Base-by-base conservation (phyloP, 116 monocot genomes). In the Iris pallida region DNA sequence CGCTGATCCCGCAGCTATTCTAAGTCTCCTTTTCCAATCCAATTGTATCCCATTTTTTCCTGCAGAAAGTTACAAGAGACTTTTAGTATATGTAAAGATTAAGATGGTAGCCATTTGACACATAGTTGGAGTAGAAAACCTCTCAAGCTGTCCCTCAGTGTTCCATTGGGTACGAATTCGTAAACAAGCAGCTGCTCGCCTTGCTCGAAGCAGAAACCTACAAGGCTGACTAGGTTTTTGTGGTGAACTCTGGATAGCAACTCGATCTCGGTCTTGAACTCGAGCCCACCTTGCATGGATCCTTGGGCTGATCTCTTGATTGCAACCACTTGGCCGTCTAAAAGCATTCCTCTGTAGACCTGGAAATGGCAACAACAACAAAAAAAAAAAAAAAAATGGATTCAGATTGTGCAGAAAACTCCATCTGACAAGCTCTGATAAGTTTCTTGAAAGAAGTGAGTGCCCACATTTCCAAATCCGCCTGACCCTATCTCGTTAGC, bases 251-350 rank as follows among this genome's bases (percentile, higher is more conserved):
- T 77, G 16, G 85, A 85, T 18, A 85, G 77, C 57, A 85, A 70
- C 61, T 85, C 85, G 10, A 85, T 85, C 73, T 85, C 85, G 46
- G 79, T 85, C 73, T 85, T 85, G 71, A 85, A 85, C 55, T 85
- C 85, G 46, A 58, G 74, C 68, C 65, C 85, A 63, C 85, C 85
- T 75, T 85, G 85, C 74, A 71, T 85, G 45, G 85, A 85, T 77
- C 85, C 85, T 71, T 81, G 73, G 14, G 78, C 61, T 46, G 85
- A 80, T 63, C 81, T 69, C 73, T 85, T 85, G 57, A 85, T 74
- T 58, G 85, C 85, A 63, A 74, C 74, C 14, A 75, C 57, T 68
- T 77, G 70, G 71, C 75, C 85, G 71, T 63, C 71, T 19, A 63
- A 54, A 19, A 85, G 77, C 8, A 53, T 61, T 46, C 85, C 85